A percentile compares a stretch with the other conserved stretches of the same genome.
These are phyloP conservation scores for Diplodia sapinea DNA, from an alignment of 2,329 filamentous ascomycete genomes.

Conservation along the genomic window DNA sequence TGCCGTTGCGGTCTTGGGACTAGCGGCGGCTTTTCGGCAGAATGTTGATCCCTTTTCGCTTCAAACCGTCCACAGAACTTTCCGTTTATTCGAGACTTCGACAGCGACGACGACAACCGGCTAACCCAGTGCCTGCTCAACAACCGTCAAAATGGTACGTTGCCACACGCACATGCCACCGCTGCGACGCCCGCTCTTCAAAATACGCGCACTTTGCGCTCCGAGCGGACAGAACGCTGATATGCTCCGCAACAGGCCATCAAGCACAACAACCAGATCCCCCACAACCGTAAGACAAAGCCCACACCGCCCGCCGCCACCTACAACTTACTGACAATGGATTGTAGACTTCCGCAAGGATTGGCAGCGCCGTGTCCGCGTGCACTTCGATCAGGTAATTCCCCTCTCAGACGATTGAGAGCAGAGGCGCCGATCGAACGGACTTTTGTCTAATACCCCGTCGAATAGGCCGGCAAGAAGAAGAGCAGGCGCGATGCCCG, in stretches of 20 bases:
- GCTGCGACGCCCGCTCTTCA: neutral
- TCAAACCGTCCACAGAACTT: conserved; percentile 30
- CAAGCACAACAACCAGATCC: conserved; percentile 99
- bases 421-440: conserved; percentile 55
- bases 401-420: conserved; percentile 58
- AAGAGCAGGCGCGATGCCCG: conserved; percentile 88
- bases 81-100: conserved; percentile 21
- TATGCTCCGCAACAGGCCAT: conserved; percentile 68
- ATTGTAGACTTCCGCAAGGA: conserved; percentile 95
- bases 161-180: neutral
- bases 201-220: neutral
- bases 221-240: conserved; percentile 3
- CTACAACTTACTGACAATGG: conserved; percentile 39
- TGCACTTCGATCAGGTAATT: conserved; percentile 99
- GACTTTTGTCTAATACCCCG: conserved; percentile 40
- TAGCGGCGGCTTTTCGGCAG: conserved; percentile 14
- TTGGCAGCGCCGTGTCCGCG: conserved; percentile 98
- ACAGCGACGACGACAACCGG: conserved; percentile 30
- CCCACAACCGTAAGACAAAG: conserved; percentile 73
- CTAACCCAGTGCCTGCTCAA: conserved; percentile 30
- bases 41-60: conserved; percentile 23
- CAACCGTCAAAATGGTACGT: conserved; percentile 31
- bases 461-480: conserved; percentile 88
- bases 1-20: neutral
- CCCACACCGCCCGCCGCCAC: neutral